Percentiles rank a stretch among this genome's conserved stretches.
These are phyloP conservation scores for Coccinonectria pachysandricola DNA, from an alignment of 2,329 filamentous ascomycete species.

Conservation along the genomic window DNA sequence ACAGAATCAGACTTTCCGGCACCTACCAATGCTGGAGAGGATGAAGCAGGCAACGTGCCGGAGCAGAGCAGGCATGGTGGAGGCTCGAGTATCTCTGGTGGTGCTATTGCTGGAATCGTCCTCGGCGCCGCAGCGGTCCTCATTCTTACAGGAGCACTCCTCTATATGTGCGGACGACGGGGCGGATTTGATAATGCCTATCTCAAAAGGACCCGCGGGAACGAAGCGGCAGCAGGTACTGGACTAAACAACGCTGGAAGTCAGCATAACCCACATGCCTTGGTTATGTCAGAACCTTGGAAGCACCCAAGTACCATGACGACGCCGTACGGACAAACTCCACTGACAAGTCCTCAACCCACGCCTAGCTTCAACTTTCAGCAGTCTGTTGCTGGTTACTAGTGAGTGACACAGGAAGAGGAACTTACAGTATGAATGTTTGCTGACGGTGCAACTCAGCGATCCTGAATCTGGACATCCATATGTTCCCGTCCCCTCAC, in stretches of 20 bases:
- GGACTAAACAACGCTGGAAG: too few relatives aligned
- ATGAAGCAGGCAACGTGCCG: conserved; percentile 2
- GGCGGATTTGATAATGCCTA: conserved; percentile 20
- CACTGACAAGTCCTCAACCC: conserved; percentile 25
- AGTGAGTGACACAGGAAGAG: too few relatives aligned
- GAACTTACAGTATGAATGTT: too few relatives aligned
- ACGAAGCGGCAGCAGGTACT: too few relatives aligned
- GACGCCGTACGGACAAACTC: conserved; percentile 22
- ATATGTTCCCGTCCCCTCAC: too few relatives aligned
- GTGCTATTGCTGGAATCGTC: conserved; percentile 50
- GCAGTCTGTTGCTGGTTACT: too few relatives aligned
- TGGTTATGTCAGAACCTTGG: too few relatives aligned
- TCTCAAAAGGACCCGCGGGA: conserved; percentile 19
- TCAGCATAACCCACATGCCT: too few relatives aligned
- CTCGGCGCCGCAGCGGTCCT: conserved; percentile 39
- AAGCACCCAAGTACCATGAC: conserved; percentile 13
- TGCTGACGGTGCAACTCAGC: too few relatives aligned
- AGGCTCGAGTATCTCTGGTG: conserved; percentile 19
- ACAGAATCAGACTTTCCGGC: conserved; percentile 29
- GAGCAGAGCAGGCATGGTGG: conserved; percentile 2
- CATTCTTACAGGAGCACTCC: conserved; percentile 30
- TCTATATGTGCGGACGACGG: conserved; percentile 37
- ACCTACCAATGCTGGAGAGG: conserved; percentile 2
- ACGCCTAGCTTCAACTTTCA: conserved; percentile 11
- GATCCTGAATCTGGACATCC: too few relatives aligned